Evolutionary conservation across 2,329 filamentous ascomycete species (phyloP), one percentile per base, ranked within the genome.

Genomic region (Alternaria sp.): DNA sequence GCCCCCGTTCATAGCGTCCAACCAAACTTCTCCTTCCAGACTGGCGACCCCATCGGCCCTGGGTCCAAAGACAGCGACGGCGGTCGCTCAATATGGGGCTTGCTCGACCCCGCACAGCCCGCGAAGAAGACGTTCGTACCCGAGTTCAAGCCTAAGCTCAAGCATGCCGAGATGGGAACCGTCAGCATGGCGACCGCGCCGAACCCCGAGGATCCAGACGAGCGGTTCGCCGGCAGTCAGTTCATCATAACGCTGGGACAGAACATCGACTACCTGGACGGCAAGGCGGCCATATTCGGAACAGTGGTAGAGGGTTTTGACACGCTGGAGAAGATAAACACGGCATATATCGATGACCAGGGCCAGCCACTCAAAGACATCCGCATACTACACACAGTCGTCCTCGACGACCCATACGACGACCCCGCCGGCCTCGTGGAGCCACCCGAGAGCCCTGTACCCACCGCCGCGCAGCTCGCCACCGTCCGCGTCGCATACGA

Each of bases 121-220:
- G 84, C 89, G 18, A 89, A 91, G 74, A 90, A 91, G 73, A 92
- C 91, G 3, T 98, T 97, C 76, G 85, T 88, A 10, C 92, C 94
- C n/a, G 88, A 94, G 67, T 90, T 97, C 73, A 89, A 94, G 71
- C 90, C 91, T 6, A 97, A 95, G 78, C 83, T 97, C 71, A 97
- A 96, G 80, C 96, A 99, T 80, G 83, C 87, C 44, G 93, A 97
- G 79, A 89, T 92, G 70, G 95, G 95, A 58, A 97, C 93, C 14
- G 94, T 99, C 65, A 97, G 94, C 83, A 97, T 98, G 93, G 96
- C 95, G n/a, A 97, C 95, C 0, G 92, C 89, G 18, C 90, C 92
- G 1, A 88, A 90, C 10, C 83, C 89, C 5, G 86, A 87, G 15
- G 92, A 97, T 74, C 90, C 92, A 3, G 94, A 97, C 71, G 89